Conservation (phyloP, 2,329 filamentous ascomycete species). For the Clarireedia paspali region DNA sequence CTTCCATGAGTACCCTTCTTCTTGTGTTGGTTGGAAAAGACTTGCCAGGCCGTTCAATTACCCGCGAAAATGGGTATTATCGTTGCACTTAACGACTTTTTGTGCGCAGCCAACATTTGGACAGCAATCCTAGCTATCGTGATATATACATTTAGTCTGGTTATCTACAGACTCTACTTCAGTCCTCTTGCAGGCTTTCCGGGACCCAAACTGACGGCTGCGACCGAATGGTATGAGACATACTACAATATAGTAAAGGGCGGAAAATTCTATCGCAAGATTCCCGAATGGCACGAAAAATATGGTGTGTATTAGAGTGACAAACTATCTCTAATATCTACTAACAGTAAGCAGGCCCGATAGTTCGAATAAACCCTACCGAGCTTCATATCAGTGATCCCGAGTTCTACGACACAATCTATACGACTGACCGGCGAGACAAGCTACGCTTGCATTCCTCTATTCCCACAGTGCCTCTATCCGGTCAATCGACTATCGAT, state of each 20-base stretch:
- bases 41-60: too few species aligned
- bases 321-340: background rate
- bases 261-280: constrained; percentile 34
- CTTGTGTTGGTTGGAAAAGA: too few species aligned
- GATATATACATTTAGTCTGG: constrained; percentile 1
- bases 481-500: constrained; percentile 10
- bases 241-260: constrained; percentile 38
- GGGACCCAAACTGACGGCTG: constrained; percentile 29
- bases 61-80: background rate
- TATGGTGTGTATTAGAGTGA: constrained; percentile 25
- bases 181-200: constrained; percentile 29
- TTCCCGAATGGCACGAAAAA: constrained; percentile 35
- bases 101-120: background rate
- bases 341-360: constrained; percentile 16
- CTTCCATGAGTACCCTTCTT: too few species aligned
- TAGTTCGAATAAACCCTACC: constrained; percentile 30
- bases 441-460: constrained; percentile 10
- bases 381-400: constrained; percentile 34
- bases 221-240: constrained; percentile 24
- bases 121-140: background rate
- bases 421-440: constrained; percentile 21
- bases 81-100: background rate
- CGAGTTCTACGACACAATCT: constrained; percentile 35
- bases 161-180: constrained; percentile 28
- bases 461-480: background rate